phyloP scores from a whole-genome alignment of 148 eudicot genomes.

The Vaccinium macrocarpon region DNA sequence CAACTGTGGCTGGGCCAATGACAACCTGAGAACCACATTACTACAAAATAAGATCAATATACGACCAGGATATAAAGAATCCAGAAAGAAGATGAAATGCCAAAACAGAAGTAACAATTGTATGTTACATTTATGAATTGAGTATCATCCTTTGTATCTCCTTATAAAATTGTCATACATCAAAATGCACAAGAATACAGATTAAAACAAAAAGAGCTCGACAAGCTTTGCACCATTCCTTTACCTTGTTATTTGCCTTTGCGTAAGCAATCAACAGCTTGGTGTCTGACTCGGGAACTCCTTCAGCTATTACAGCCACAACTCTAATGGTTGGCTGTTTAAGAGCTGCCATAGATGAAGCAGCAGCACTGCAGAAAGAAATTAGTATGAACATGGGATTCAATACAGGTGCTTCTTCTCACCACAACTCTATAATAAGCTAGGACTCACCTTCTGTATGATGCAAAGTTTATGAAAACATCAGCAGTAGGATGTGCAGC shows the following conservation, averaged over 20 bases:
- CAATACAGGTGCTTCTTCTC: background rate
- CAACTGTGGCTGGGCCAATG: conserved; percentile 96
- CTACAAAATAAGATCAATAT: background rate
- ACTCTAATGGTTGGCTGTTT: conserved; percentile 95
- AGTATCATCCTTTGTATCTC: background rate
- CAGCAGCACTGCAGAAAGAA: conserved; percentile 74
- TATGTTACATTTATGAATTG: background rate
- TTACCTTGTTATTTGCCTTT: conserved; percentile 87
- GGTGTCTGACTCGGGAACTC: conserved; percentile 91
- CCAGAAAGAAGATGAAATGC: conserved; percentile 1
- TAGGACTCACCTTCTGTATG: conserved; percentile 77
- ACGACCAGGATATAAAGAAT: background rate
- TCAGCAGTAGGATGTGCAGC: conserved; percentile 97
- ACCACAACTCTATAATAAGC: background rate
- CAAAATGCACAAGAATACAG: background rate
- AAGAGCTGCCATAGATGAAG: conserved; percentile 84
- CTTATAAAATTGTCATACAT: background rate
- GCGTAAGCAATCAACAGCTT: conserved; percentile 91
- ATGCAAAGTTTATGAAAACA: conserved; percentile 97
- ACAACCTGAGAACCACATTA: conserved; percentile 54
- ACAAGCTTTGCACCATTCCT: background rate
- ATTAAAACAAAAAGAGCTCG: background rate
- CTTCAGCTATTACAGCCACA: conserved; percentile 92
- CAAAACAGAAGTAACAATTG: conserved; percentile 7
- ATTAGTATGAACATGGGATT: background rate